A percentile compares a stretch with the other conserved stretches of the same genome.
These are phyloP conservation scores for Kazachstania bromeliacearum DNA, from an alignment of 805 yeast genomes.

Conservation along the genomic window DNA sequence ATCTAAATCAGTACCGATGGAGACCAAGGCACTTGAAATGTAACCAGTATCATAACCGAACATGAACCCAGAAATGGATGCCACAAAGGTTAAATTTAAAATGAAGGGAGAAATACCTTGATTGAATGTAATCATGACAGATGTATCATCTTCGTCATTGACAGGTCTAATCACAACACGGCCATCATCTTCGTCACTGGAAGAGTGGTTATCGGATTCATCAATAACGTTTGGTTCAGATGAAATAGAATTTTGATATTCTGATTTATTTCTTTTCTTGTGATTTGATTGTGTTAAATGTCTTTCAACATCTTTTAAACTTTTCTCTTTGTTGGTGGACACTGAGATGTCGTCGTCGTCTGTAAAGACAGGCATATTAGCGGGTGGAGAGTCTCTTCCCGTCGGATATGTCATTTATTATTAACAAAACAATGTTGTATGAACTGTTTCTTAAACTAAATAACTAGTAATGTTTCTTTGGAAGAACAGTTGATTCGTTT, in stretches of 20 bases:
- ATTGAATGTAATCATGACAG: conserved; percentile 39
- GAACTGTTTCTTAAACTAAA: neutral
- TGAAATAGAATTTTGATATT: neutral
- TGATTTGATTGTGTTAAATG: neutral
- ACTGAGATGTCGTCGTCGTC: neutral
- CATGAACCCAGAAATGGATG: conserved; percentile 92
- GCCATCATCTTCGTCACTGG: conserved; percentile 8
- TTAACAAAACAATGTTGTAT: too few relatives aligned
- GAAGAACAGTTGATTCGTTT: too few relatives aligned
- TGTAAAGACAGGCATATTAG: neutral
- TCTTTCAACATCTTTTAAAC: neutral
- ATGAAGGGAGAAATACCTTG: conserved; percentile 55
- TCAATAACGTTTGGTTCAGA: neutral
- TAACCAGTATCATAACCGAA: conserved; percentile 98
- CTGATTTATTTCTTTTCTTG: neutral
- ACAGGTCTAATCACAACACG: conserved; percentile 29
- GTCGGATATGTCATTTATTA: too few relatives aligned
- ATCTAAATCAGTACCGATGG: conserved; percentile 69
- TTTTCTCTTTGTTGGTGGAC: conserved; percentile 2
- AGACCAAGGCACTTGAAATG: conserved; percentile 85
- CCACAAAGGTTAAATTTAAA: conserved; percentile 55
- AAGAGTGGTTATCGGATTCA: neutral
- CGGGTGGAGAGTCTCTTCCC: too few relatives aligned
- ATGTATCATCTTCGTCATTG: conserved; percentile 42
- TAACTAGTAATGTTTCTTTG: neutral